phyloP scores from a whole-genome alignment of 2,329 filamentous ascomycete genomes.

The Exophiala sideris region DNA sequence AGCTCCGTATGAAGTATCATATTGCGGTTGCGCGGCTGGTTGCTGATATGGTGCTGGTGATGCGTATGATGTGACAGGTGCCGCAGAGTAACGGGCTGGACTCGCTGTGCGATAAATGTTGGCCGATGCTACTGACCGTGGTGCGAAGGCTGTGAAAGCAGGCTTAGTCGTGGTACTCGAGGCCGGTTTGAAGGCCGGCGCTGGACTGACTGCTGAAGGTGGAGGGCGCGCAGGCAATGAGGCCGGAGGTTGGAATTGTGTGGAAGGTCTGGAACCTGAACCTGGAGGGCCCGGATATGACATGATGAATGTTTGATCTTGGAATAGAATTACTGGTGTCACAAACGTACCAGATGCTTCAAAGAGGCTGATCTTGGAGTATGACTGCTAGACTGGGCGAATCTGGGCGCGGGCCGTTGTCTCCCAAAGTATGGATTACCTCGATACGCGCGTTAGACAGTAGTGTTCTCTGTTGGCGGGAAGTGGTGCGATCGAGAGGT shows the following conservation, averaged over 20 bases:
- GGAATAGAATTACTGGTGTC: constrained; percentile 17
- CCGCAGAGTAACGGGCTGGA: constrained; percentile 38
- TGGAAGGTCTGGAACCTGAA: constrained; percentile 60
- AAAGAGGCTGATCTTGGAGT: not conserved
- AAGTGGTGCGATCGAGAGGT: too few species aligned
- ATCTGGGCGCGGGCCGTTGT: not conserved
- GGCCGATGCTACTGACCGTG: constrained; percentile 54
- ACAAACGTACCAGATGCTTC: constrained; percentile 22
- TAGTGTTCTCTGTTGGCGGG: too few species aligned
- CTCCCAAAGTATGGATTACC: not conserved
- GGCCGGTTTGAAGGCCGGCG: constrained; percentile 40
- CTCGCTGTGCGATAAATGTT: constrained; percentile 36
- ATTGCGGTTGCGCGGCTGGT: constrained; percentile 41
- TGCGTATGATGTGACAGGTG: constrained; percentile 34
- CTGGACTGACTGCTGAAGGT: constrained; percentile 48
- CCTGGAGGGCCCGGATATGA: constrained; percentile 85
- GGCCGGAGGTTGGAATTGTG: constrained; percentile 42
- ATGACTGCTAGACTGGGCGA: not conserved
- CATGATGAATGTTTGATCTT: constrained; percentile 60
- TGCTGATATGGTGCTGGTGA: constrained; percentile 29
- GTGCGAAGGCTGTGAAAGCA: constrained; percentile 57
- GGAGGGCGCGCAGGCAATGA: constrained; percentile 78
- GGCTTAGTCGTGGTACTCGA: constrained; percentile 46
- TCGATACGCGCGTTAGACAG: too few species aligned
- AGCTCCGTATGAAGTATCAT: constrained; percentile 43